These are phyloP conservation scores for Lasiodiplodia sp. DNA, from an alignment of 2,329 filamentous ascomycete genomes.

Conservation along the genomic window DNA sequence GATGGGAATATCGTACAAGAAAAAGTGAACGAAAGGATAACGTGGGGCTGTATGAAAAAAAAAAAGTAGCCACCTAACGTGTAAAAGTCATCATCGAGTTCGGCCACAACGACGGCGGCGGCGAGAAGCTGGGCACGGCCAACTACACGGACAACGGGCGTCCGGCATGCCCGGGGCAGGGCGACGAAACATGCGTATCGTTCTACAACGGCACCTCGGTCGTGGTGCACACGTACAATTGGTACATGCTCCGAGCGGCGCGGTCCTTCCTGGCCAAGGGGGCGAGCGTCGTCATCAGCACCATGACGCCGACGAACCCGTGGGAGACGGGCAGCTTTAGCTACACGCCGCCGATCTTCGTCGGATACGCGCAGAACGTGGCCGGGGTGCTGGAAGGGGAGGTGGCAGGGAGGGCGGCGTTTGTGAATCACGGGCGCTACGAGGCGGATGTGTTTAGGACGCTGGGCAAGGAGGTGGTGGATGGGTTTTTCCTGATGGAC, in stretches of 20 bases:
- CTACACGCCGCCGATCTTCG: slow-evolving; percentile 61
- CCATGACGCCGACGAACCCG: slow-evolving; percentile 68
- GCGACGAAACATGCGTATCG: slow-evolving; percentile 61
- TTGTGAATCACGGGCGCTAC: slow-evolving; percentile 68
- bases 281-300: slow-evolving; percentile 64
- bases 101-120: slow-evolving; percentile 74
- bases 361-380: slow-evolving; percentile 61
- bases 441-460: slow-evolving; percentile 61
- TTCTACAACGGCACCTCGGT: slow-evolving; percentile 61
- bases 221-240: slow-evolving; percentile 67
- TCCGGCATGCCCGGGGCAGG: slow-evolving; percentile 64
- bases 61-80: not conserved
- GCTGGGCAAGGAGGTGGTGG: slow-evolving; percentile 59
- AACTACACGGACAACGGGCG: slow-evolving; percentile 65
- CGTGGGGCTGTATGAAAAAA: not conserved
- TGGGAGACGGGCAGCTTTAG: slow-evolving; percentile 65
- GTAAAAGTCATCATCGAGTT: slow-evolving; percentile 71
- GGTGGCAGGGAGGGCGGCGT: slow-evolving; percentile 52
- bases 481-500: slow-evolving; percentile 64
- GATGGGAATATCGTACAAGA: not conserved
- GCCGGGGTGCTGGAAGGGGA: slow-evolving; percentile 55
- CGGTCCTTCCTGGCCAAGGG: slow-evolving; percentile 63
- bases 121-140: slow-evolving; percentile 45
- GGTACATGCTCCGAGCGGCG: slow-evolving; percentile 66
- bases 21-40: not conserved